phyloP scores from a whole-genome alignment of 73 alveolate species.

The Uronychia setigera region DNA sequence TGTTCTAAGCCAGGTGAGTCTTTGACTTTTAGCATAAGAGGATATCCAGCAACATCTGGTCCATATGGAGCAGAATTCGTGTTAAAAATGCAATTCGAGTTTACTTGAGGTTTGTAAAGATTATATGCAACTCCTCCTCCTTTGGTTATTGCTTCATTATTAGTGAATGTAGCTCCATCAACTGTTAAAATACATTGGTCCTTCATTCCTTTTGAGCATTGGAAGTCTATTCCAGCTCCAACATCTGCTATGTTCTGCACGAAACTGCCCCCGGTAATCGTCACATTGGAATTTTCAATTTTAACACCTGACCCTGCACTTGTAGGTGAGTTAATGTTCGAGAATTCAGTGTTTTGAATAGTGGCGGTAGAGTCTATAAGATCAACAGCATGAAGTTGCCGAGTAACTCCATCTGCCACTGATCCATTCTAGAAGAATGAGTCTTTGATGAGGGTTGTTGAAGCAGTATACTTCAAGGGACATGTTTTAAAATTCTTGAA shows the following conservation, averaged over 20 bases:
- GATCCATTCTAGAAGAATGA: neutral
- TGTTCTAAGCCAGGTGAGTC: neutral
- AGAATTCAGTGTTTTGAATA: neutral
- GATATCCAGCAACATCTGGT: neutral
- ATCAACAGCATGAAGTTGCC: neutral
- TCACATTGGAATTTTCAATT: neutral
- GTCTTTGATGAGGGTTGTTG: neutral
- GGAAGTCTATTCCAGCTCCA: slow-evolving; percentile 4
- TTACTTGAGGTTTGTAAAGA: neutral
- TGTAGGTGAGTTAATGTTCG: neutral
- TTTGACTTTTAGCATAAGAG: neutral
- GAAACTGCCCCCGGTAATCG: neutral
- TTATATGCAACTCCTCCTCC: slow-evolving; percentile 6
- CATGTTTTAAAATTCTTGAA: neutral
- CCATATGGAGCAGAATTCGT: neutral
- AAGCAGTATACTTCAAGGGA: neutral
- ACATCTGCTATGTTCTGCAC: neutral
- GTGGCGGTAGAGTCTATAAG: neutral
- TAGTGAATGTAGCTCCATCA: neutral
- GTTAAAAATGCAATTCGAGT: neutral
- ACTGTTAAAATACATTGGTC: neutral
- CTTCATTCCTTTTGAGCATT: neutral
- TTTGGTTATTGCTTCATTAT: neutral
- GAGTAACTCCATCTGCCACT: neutral
- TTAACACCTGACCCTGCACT: neutral